Base-by-base conservation (phyloP, 169 alveolate genomes). In the Plasmodium knowlesi region DNA sequence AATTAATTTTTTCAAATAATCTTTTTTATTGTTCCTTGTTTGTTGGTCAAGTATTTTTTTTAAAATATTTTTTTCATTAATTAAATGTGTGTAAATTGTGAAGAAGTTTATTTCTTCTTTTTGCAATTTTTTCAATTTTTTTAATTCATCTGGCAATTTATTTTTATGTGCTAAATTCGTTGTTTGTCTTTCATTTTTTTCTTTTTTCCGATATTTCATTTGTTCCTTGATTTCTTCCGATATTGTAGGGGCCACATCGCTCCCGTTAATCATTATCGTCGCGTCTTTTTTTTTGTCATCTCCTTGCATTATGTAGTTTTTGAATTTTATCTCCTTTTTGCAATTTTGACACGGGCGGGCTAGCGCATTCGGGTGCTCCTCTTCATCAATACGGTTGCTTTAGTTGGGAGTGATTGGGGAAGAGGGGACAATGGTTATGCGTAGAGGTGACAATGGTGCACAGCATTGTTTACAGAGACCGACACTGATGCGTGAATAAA, bases 1-100 rank as follows among this genome's bases (percentile, higher is more conserved):
- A 30, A 32, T 43, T 86, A 86, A 86, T 74, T 86, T 74, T 53
- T 86, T 76, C 14, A 53, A 86, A 76, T 41, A 53, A 74, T 30
- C 32, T 25, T 74, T 76, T 32, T n/a, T 74, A 86, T 74, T 53
- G 25, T 74, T 76, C 39, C 50, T 83, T 71, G 32, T 71, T 84
- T 84, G 46, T 25, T 53, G 43, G 46, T 73, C 32, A n/a, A 76
- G 61, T 54, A 37, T 70, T 53, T 74, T 86, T 76, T 86, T 41
- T 41, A 86, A 54, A n/a, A 74, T 46, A 19, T 76, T 74, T 86
- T 76, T 74, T 32, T 86, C 81, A 73, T 53, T 32, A 41, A 4
- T 34, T 76, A 86, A 86, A 76, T 54, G 67, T 34, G 53, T 22
- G 71, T 86, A 86, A 25, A 74, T 39, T 32, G 78, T 25, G 39